Conservation (phyloP, 306 rosid species). For the Echinosophora koreensis region DNA sequence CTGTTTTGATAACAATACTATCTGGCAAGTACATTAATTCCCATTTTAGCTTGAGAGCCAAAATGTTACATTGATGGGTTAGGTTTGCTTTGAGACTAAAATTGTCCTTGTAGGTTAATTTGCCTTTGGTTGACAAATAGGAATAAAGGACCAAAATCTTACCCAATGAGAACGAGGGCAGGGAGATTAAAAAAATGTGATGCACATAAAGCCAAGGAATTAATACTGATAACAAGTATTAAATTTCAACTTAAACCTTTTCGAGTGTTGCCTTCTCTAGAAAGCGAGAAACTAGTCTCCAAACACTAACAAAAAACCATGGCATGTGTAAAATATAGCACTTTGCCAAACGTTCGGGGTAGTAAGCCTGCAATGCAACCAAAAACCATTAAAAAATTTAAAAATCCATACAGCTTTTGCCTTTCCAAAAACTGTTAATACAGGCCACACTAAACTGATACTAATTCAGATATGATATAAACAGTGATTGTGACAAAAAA, state of each 20-base stretch:
- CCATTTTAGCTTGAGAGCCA: background rate
- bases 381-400: background rate
- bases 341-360: conserved; percentile 90
- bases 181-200: background rate
- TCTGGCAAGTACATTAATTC: background rate
- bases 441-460: background rate
- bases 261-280: conserved; percentile 81
- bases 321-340: conserved; percentile 84
- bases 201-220: conserved; percentile 16
- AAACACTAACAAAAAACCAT: conserved; percentile 84
- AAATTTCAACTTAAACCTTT: conserved; percentile 62
- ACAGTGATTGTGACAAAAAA: background rate
- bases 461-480: background rate
- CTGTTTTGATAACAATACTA: background rate
- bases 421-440: background rate
- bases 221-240: background rate
- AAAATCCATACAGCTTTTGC: background rate
- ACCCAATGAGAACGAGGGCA: background rate
- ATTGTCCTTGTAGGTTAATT: background rate
- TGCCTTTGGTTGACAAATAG: background rate
- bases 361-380: conserved; percentile 70
- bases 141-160: conserved; percentile 2
- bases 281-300: conserved; percentile 87
- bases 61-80: background rate
- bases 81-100: background rate